Percentiles rank a stretch among this genome's conserved stretches.
phyloP scores from a whole-genome alignment of 495 filamentous ascomycete genomes.

The Penicillium soppii region DNA sequence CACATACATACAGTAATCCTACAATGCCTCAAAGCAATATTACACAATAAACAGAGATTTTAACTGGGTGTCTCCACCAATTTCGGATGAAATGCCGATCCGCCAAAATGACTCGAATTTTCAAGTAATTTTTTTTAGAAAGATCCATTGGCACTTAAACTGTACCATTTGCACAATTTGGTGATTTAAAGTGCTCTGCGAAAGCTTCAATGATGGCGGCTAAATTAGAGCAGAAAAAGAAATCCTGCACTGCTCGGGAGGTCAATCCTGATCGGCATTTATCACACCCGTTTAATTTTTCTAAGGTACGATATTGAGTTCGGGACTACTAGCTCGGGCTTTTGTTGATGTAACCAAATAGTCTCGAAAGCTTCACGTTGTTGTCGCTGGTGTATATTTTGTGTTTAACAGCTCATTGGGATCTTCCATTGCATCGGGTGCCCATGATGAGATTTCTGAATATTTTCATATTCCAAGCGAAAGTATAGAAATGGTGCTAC shows the following conservation, averaged over 20 bases:
- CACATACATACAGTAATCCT: no score
- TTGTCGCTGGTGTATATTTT: slow-evolving; percentile 3
- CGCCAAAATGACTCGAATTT: not conserved
- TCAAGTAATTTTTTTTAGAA: not conserved
- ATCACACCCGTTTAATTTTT: slow-evolving; percentile 2
- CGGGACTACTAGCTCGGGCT: not conserved
- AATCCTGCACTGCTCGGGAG: not conserved
- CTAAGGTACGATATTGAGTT: not conserved
- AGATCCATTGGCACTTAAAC: not conserved
- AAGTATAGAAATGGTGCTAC: slow-evolving; percentile 4
- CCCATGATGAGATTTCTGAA: not conserved
- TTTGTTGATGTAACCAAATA: not conserved
- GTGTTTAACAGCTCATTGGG: slow-evolving; percentile 3
- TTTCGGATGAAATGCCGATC: slow-evolving; percentile 1
- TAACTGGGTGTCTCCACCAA: not conserved
- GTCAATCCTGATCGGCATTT: not conserved
- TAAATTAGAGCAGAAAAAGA: not conserved
- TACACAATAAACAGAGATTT: not conserved
- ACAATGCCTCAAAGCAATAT: not conserved
- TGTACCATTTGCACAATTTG: not conserved
- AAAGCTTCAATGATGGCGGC: not conserved
- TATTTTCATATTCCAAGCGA: slow-evolving; percentile 4
- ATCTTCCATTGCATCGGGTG: slow-evolving; percentile 5
- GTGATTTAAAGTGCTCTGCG: not conserved
- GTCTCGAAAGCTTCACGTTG: slow-evolving; percentile 1